phyloP scores from a whole-genome alignment of 75 land plant species.

The Adiantum capillusveneris region DNA sequence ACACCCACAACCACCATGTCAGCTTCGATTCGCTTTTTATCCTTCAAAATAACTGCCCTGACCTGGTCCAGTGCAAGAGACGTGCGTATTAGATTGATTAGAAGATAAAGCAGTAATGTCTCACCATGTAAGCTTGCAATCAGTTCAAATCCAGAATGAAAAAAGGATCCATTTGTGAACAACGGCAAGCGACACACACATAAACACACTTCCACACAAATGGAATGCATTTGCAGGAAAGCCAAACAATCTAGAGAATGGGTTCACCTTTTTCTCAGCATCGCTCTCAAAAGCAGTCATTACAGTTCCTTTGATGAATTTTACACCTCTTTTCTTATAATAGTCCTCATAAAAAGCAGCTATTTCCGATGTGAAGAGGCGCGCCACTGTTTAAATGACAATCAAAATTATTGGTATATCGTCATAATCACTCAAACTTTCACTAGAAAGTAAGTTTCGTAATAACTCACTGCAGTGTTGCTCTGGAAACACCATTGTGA shows the following conservation, averaged over 20 bases:
- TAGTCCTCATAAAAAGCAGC: constrained; percentile 83
- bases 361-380: constrained; percentile 84
- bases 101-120: too few species aligned
- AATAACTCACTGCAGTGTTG: constrained; percentile 66
- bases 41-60: constrained; percentile 55
- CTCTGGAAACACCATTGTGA: constrained; percentile 94
- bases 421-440: too few species aligned
- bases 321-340: constrained; percentile 70
- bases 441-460: background rate
- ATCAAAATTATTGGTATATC: too few species aligned
- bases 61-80: constrained; percentile 36
- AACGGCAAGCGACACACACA: too few species aligned
- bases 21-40: constrained; percentile 52
- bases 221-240: constrained; percentile 1
- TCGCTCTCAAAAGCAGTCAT: constrained; percentile 70
- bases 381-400: constrained; percentile 43
- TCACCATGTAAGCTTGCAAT: background rate
- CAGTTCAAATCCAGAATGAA: background rate
- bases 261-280: constrained; percentile 48
- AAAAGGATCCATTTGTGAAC: background rate
- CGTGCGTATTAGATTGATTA: constrained; percentile 4
- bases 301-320: constrained; percentile 71
- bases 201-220: background rate
- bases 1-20: constrained; percentile 91
- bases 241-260: background rate